Evolutionary conservation across 2,329 filamentous ascomycete genomes (phyloP).

Genomic region (Pseudogymnoascus verrucosus): DNA sequence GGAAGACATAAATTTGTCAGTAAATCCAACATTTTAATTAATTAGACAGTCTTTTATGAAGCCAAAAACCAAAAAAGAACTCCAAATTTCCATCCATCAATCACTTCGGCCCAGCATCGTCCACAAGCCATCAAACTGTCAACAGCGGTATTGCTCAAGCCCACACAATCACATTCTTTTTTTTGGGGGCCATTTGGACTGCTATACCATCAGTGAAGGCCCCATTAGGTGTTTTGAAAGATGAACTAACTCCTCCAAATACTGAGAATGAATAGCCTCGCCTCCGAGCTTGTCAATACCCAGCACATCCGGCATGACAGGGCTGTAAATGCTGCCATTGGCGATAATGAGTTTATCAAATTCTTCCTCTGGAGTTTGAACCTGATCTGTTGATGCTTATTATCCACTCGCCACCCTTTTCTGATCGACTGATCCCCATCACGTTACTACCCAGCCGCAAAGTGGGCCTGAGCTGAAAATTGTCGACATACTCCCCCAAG

Average conservation of each 20-base stretch:
- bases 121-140: too few relatives aligned
- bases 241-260: slow-evolving; percentile 2
- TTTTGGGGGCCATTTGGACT: slow-evolving; percentile 32
- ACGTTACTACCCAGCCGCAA: too few relatives aligned
- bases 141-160: slow-evolving; percentile 33
- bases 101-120: background rate
- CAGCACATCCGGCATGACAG: slow-evolving; percentile 29
- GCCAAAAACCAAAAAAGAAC: background rate
- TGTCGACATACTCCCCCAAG: slow-evolving; percentile 33
- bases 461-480: slow-evolving; percentile 34
- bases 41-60: background rate
- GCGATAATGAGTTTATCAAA: too few relatives aligned
- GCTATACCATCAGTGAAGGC: slow-evolving; percentile 8
- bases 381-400: too few relatives aligned
- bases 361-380: too few relatives aligned
- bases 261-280: slow-evolving; percentile 32
- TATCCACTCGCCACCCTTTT: too few relatives aligned
- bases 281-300: slow-evolving; percentile 33
- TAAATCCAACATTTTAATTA: background rate
- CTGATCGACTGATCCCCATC: too few relatives aligned
- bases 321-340: too few relatives aligned
- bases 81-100: background rate
- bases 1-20: background rate
- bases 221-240: background rate
- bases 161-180: slow-evolving; percentile 38